These are phyloP conservation scores for Hymenoscyphus fraxineus DNA, from an alignment of 2,329 filamentous ascomycete species.

Conservation along the genomic window DNA sequence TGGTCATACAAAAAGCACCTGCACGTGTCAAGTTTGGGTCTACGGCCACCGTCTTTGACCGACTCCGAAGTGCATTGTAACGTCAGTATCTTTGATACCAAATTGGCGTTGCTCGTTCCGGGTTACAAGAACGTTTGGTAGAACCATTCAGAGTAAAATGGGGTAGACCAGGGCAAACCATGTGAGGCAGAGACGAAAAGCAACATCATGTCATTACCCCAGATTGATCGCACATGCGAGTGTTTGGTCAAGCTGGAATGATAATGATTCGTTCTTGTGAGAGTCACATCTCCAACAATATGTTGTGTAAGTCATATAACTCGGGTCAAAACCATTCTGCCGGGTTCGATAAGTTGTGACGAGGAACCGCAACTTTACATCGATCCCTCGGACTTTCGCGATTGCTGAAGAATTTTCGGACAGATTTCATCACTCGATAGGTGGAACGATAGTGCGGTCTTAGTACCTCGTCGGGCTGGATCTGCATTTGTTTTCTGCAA, in stretches of 20 bases:
- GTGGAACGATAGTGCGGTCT: conserved; percentile 3
- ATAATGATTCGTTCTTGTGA: not conserved
- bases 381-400: not conserved
- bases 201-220: not conserved
- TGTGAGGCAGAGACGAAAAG: not conserved
- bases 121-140: not conserved
- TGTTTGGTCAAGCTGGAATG: not conserved
- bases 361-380: not conserved
- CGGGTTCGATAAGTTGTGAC: not conserved
- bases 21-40: not conserved
- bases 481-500: not conserved
- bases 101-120: not conserved
- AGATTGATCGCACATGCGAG: not conserved
- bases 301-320: not conserved
- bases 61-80: not conserved
- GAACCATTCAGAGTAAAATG: not conserved
- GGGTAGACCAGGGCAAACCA: not conserved
- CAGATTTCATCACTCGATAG: not conserved
- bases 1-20: not conserved
- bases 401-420: not conserved
- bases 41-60: not conserved
- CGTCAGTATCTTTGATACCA: not conserved
- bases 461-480: not conserved
- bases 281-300: not conserved
- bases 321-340: not conserved